Evolutionary conservation across 768 basidiomycete genomes (phyloP), one percentile per base, ranked within the genome.

Genomic region (Russula sp.): DNA sequence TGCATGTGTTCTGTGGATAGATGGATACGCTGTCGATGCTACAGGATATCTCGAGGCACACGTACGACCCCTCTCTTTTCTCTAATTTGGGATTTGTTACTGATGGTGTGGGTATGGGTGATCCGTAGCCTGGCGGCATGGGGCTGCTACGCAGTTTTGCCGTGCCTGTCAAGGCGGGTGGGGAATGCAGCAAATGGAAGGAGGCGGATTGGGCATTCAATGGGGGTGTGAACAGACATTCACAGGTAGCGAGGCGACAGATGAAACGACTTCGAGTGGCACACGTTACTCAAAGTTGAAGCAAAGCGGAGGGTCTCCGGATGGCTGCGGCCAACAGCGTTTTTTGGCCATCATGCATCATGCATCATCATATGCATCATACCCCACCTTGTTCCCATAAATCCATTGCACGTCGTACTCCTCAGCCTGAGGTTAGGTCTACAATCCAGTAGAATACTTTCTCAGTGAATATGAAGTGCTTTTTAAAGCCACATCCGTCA

Each of bases 191-290:
- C n/a, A 46, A 62, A 3, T 73, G 76, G 73, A 74, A 73, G 61
- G 79, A 86, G 53, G 85, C 85, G 0, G 80, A 80, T 6, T 82
- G 82, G 79, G 86, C 88, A 0, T 90, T 88, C 75, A 78, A 81
- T 61, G 88, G 88, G 18, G 88, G 88, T 14, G 75, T 89, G 69
- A 92, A 90, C 70, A 84, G 84, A 61, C 89, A 90, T 69, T 85
- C 86, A 18, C 77, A 80, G 22, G 80, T 81, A 4, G 85, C 85
- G 16, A 77, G 74, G 66, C 75, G 74, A 67, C 74, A 78, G 50
- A 78, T 86, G 79, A 67, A 69, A n/a, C 76, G 80, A 52, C 69
- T 85, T 44, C 74, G 80, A 57, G 69, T 86, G 13, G 85, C 84
- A n/a, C 79, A 72, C 36, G 22, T 49, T 24, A 49, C 42, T 48